Percentiles rank a stretch among this genome's conserved stretches.
These are phyloP conservation scores for Synchytrium microbalum DNA, from an alignment of 371 early-diverging fungal species.

Conservation along the genomic window DNA sequence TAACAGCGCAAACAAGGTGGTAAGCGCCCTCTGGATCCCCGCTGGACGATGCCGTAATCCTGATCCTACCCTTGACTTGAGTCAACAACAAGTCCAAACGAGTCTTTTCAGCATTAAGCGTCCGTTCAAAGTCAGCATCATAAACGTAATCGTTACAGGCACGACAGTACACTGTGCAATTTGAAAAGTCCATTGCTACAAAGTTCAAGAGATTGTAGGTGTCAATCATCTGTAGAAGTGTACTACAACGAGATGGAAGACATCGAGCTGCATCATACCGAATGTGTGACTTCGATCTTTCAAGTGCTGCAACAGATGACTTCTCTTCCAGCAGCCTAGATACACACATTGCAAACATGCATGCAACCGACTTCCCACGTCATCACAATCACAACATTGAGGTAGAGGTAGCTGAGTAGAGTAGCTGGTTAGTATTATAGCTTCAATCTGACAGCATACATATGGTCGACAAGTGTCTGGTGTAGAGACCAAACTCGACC, in stretches of 20 bases:
- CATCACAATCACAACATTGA: constrained; percentile 54
- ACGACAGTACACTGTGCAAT: constrained; percentile 60
- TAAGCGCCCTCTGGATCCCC: too few species aligned
- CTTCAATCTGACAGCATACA: neutral
- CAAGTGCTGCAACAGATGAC: constrained; percentile 58
- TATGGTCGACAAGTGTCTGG: neutral
- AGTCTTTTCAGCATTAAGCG: constrained; percentile 49
- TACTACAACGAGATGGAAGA: neutral
- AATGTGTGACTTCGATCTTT: constrained; percentile 50
- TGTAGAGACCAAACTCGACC: neutral
- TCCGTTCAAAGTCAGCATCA: constrained; percentile 64
- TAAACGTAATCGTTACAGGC: constrained; percentile 81
- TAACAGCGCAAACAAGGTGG: constrained; percentile 8
- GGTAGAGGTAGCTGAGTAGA: constrained; percentile 72
- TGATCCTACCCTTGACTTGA: constrained; percentile 23
- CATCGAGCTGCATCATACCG: constrained; percentile 35
- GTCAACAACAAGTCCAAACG: constrained; percentile 42
- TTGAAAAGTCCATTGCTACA: constrained; percentile 56
- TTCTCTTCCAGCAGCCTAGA: constrained; percentile 55
- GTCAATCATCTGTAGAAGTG: neutral
- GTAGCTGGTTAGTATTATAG: constrained; percentile 2
- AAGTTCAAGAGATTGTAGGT: neutral
- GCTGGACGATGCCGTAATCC: too few species aligned
- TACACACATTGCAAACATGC: constrained; percentile 65
- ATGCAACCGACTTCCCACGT: constrained; percentile 58